These are phyloP conservation scores for Gossypium davidsonii DNA, from an alignment of 441 rosid genomes.

Conservation along the genomic window DNA sequence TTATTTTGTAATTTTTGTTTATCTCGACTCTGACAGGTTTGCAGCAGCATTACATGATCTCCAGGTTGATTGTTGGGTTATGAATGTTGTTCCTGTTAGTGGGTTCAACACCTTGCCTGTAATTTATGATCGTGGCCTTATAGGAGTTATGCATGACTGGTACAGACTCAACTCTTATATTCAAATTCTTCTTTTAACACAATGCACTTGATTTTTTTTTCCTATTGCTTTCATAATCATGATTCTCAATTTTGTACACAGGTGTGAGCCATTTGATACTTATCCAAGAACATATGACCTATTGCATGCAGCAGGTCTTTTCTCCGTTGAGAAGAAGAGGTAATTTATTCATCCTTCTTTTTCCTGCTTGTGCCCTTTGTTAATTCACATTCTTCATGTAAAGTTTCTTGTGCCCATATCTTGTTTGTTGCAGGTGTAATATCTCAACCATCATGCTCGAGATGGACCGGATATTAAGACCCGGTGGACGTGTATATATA, in stretches of 20 bases:
- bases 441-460: conserved; percentile 48
- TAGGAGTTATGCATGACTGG: conserved; percentile 68
- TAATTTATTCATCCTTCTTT: conserved; percentile 6
- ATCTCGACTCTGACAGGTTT: conserved; percentile 34
- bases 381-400: background rate
- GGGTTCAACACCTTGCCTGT: conserved; percentile 65
- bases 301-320: conserved; percentile 66
- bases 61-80: conserved; percentile 59
- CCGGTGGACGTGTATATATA: conserved; percentile 45
- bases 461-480: conserved; percentile 56
- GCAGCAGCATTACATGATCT: conserved; percentile 58
- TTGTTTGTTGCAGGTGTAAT: conserved; percentile 33
- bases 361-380: background rate
- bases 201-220: background rate
- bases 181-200: background rate
- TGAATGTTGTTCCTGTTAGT: conserved; percentile 52
- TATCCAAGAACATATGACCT: conserved; percentile 80
- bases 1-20: background rate
- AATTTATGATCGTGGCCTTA: conserved; percentile 56
- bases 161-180: conserved; percentile 13
- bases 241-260: conserved; percentile 16
- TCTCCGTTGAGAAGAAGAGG: conserved; percentile 73
- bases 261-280: conserved; percentile 84
- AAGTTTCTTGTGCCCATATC: background rate
- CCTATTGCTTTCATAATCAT: background rate